Base-by-base conservation (phyloP, 257 asterid species). In the Mentha longifolia region DNA sequence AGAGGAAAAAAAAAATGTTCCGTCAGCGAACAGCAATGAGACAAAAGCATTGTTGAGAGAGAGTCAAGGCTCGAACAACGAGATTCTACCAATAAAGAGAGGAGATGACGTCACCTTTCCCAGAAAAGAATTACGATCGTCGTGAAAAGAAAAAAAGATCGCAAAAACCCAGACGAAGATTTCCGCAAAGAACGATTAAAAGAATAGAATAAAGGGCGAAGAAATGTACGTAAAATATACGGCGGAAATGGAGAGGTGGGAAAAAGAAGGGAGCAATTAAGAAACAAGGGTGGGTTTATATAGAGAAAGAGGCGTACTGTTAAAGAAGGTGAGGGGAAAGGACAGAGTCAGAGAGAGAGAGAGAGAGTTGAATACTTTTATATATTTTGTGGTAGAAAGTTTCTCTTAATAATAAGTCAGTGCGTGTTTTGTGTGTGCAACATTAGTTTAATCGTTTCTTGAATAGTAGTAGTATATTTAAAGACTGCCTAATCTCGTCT, bases 1-100 rank as follows among this genome's bases (percentile, higher is more conserved):
- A n/a, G n/a, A n/a, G n/a, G n/a, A n/a, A n/a, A n/a, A n/a, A n/a
- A n/a, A 45, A 70, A 73, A 33, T 69, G 16, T 20, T 22, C 10
- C 71, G 76, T 73, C 60, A 71, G 76, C 65, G 43, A 77, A 70
- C 72, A 77, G 72, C 75, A 70, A 68, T 65, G 41, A 42, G 73
- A 63, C 77, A 77, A 68, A 81, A 30, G 42, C 79, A 64, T 54
- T 58, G 78, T 56, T 35, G 39, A 1, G 77, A 51, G 22, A 49
- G 72, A 73, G 77, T 66, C 83, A 43, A 74, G 69, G 83, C 89
- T 42, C 86, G 64, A 80, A 78, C 72, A 78, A 79, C 78, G 28
- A 80, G 77, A 76, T 50, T 70, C 6, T 47, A 54, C 12, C 37
- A 41, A 57, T 22, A 69, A 39, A 56, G 41, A 68, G 67, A 56